Conservation (phyloP, 2,329 filamentous ascomycete genomes). For the Colletotrichum gigasporum region DNA sequence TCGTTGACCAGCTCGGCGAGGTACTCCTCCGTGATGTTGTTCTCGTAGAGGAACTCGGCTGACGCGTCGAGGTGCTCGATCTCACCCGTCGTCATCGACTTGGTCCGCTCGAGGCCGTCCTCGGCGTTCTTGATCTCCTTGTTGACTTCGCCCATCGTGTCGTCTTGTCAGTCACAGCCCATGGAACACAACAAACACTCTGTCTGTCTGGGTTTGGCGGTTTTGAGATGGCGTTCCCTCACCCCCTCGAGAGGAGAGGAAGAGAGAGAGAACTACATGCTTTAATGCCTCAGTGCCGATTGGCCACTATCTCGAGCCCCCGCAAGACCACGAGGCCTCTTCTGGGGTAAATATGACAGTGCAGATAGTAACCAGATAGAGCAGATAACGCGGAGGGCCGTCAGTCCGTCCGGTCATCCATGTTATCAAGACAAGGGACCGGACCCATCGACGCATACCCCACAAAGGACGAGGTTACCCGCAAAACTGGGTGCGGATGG, state of each 20-base stretch:
- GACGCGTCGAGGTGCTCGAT: slow-evolving; percentile 54
- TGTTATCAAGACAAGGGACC: slow-evolving; percentile 11
- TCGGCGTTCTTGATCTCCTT: slow-evolving; percentile 23
- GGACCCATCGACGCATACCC: background rate
- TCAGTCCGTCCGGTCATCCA: background rate
- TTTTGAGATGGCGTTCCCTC: background rate
- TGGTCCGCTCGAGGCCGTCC: slow-evolving; percentile 28
- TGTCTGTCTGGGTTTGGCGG: too few relatives aligned
- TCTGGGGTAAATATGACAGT: slow-evolving; percentile 18
- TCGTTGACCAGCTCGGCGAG: slow-evolving; percentile 56
- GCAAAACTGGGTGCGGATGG: background rate
- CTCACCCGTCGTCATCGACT: slow-evolving; percentile 25
- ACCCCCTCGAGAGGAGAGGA: background rate
- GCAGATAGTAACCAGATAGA: too few relatives aligned
- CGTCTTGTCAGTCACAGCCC: background rate
- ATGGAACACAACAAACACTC: background rate
- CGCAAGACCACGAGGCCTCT: background rate
- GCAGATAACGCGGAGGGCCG: slow-evolving; percentile 8
- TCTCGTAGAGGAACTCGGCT: slow-evolving; percentile 57
- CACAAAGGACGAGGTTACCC: slow-evolving; percentile 1
- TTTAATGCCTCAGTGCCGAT: slow-evolving; percentile 18
- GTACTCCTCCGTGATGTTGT: slow-evolving; percentile 53
- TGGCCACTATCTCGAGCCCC: slow-evolving; percentile 23
- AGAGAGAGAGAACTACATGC: background rate
- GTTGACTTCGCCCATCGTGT: slow-evolving; percentile 6